Percentiles rank a stretch among this genome's conserved stretches.
phyloP scores from a whole-genome alignment of 176 grass and related monocot genomes.

The Zea luxurians region DNA sequence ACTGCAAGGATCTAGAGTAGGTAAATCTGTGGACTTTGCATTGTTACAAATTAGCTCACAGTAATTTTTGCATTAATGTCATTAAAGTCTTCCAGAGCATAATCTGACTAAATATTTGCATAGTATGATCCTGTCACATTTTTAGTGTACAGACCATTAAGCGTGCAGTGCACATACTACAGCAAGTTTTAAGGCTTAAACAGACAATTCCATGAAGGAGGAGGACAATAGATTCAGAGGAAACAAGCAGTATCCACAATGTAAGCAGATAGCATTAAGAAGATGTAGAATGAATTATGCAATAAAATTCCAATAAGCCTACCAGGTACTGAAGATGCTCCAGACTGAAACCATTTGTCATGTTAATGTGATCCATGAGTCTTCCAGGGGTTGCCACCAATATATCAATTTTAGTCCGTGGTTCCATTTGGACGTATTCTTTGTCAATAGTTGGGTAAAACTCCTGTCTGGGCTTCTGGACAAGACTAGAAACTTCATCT shows the following conservation, averaged over 20 bases:
- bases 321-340: constrained; percentile 97
- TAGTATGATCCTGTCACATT: background rate
- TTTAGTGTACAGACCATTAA: background rate
- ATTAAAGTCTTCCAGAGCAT: constrained; percentile 1
- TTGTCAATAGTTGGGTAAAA: constrained; percentile 63
- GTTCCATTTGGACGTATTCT: constrained; percentile 73
- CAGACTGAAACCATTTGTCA: constrained; percentile 93
- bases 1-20: constrained; percentile 1
- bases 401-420: constrained; percentile 83
- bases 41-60: background rate
- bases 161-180: background rate
- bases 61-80: background rate
- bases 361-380: constrained; percentile 93
- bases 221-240: background rate
- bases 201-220: background rate
- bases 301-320: constrained; percentile 21
- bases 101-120: background rate
- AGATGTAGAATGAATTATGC: background rate
- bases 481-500: constrained; percentile 75
- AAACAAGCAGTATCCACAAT: background rate
- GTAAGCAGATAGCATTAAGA: constrained; percentile 4
- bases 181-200: background rate
- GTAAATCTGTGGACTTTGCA: background rate
- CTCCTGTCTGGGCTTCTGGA: constrained; percentile 61
- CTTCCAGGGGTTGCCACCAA: constrained; percentile 94